phyloP scores from a whole-genome alignment of 2,329 filamentous ascomycete genomes.

The Aspergillus pseudotamarii region DNA sequence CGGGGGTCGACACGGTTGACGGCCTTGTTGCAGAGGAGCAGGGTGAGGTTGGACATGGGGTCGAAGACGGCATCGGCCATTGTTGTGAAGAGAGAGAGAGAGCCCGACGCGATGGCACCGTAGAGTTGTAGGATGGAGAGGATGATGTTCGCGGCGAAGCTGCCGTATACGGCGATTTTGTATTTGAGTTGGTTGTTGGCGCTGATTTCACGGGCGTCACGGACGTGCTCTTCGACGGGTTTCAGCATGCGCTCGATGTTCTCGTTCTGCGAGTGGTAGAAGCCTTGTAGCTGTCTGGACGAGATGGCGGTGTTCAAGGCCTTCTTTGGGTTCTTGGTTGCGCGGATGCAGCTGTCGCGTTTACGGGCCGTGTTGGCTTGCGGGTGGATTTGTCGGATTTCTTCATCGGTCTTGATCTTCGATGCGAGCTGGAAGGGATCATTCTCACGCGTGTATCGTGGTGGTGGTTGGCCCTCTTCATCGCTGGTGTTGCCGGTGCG shows the following conservation, averaged over 20 bases:
- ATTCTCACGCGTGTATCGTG: slow-evolving; percentile 63
- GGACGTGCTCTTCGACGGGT: slow-evolving; percentile 86
- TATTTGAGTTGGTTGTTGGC: slow-evolving; percentile 74
- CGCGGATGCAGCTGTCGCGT: slow-evolving; percentile 52
- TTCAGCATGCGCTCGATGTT: slow-evolving; percentile 91
- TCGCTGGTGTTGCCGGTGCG: slow-evolving; percentile 35
- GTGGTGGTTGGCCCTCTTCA: slow-evolving; percentile 51
- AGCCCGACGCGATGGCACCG: slow-evolving; percentile 81
- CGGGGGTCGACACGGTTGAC: slow-evolving; percentile 83
- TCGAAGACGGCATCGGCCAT: slow-evolving; percentile 97
- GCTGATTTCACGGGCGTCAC: slow-evolving; percentile 77
- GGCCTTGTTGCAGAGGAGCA: slow-evolving; percentile 85
- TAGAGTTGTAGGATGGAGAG: slow-evolving; percentile 84
- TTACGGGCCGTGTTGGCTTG: slow-evolving; percentile 76
- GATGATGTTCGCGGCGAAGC: slow-evolving; percentile 76
- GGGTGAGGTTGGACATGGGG: slow-evolving; percentile 81
- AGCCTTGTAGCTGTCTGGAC: slow-evolving; percentile 62
- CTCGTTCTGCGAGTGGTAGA: slow-evolving; percentile 90
- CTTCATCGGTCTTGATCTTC: slow-evolving; percentile 74
- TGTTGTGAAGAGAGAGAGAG: slow-evolving; percentile 94
- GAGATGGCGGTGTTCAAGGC: slow-evolving; percentile 2
- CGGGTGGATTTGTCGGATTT: slow-evolving; percentile 71
- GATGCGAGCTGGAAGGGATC: slow-evolving; percentile 82
- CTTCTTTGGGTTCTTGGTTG: slow-evolving; percentile 31
- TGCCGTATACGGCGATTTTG: slow-evolving; percentile 65